Base-by-base conservation (phyloP, 257 asterid species). In the Nicotiana benthamiana region DNA sequence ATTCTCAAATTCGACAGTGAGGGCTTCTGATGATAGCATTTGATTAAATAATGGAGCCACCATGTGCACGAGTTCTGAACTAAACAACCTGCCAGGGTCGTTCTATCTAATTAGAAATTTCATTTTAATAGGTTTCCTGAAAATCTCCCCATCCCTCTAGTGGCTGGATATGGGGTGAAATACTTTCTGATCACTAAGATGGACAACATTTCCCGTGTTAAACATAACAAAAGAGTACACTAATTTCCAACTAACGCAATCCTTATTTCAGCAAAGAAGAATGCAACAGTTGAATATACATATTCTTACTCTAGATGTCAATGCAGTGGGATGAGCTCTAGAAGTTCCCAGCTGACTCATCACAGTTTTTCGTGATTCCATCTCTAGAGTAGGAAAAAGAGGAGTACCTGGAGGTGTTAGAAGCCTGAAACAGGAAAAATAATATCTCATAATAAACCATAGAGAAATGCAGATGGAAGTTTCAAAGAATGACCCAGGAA, bases 331-430 rank as follows among this genome's bases (percentile, higher is more conserved):
- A 32, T 90, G 95, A 82, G 93, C 88, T 90, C 90, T 93, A 64
- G 93, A 92, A 59, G 94, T 88, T 84, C 89, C 98, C 82, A 87
- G 82, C 89, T 92, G 96, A 85, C 86, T 89, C 96, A 86, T 92
- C 74, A 91, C 88, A 81, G 92, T 86, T 88, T 87, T 91, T 32
- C 89, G 95, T 24, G 96, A 85, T 89, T 94, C 97, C 92, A 87
- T 89, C 84, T 96, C 98, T 86, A 96, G 87, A 79, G 97, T 90
- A 70, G 98, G 95, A 82, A 92, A 96, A 87, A 94, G 97, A 24
- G 98, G 99, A 80, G 99, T 92, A 34, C 98, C 96, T 15, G 98
- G 99, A 85, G 99, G 99, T 18, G 99, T 91, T 62, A 96, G 84
- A 82, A 96, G 98, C 99, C 97, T 96, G 97, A 84, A 86, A 83